Evolutionary conservation across 2,329 filamentous ascomycete genomes (phyloP).

Genomic region (Colletotrichum sp.): DNA sequence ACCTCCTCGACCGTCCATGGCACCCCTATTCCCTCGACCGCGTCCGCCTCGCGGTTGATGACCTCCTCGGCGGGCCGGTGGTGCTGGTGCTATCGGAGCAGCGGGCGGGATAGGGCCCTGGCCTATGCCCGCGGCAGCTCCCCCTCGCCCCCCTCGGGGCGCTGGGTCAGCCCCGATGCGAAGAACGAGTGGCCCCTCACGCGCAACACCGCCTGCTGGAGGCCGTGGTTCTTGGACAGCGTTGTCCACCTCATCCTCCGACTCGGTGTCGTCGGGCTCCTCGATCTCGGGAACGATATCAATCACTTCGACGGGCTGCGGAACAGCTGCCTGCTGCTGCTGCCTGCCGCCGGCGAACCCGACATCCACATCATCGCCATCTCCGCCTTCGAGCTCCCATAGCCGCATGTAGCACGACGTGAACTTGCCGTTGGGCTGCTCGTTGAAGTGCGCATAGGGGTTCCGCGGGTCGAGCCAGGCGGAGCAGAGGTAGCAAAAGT

Average conservation of each 20-base stretch:
- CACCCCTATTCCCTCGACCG: slow-evolving; percentile 30
- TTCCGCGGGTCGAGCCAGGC: slow-evolving; percentile 83
- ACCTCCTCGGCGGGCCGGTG: slow-evolving; percentile 26
- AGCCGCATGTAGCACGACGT: slow-evolving; percentile 82
- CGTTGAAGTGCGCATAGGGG: slow-evolving; percentile 90
- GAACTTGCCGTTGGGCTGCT: slow-evolving; percentile 50
- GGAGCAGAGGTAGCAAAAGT: slow-evolving; percentile 95
- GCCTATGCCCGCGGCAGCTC: not conserved
- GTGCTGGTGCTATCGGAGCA: slow-evolving; percentile 29
- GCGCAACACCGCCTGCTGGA: slow-evolving; percentile 50
- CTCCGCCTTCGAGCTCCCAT: slow-evolving; percentile 88
- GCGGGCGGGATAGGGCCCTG: slow-evolving; percentile 29
- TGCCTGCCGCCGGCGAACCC: slow-evolving; percentile 44
- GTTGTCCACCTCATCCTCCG: slow-evolving; percentile 28
- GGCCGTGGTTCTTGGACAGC: slow-evolving; percentile 28
- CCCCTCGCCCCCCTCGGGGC: slow-evolving; percentile 27
- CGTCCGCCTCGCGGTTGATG: slow-evolving; percentile 24
- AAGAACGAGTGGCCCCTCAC: slow-evolving; percentile 62
- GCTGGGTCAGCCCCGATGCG: slow-evolving; percentile 50
- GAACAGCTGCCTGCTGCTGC: slow-evolving; percentile 18
- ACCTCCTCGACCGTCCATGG: slow-evolving; percentile 30
- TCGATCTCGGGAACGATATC: slow-evolving; percentile 31
- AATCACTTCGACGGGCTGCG: slow-evolving; percentile 15
- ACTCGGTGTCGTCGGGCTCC: slow-evolving; percentile 36
- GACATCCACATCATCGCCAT: slow-evolving; percentile 61